A percentile compares a stretch with the other conserved stretches of the same genome.
phyloP scores from a whole-genome alignment of 331 rosid species.

The Cydonia oblonga region DNA sequence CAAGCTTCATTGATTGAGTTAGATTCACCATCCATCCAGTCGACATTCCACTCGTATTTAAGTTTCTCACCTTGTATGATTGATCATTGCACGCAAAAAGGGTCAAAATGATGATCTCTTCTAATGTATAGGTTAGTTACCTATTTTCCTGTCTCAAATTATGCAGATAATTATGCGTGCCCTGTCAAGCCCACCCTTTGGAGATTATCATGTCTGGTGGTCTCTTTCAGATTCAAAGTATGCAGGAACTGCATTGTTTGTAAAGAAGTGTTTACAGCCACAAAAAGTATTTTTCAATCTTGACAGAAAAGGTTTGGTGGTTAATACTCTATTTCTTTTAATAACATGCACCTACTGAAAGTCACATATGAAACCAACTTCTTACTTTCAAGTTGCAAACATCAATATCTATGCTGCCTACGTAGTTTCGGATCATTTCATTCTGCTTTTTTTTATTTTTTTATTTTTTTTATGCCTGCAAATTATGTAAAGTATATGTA shows the following conservation, averaged over 20 bases:
- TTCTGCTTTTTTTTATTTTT: not conserved
- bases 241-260: constrained; percentile 88
- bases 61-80: not conserved
- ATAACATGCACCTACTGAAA: constrained; percentile 1
- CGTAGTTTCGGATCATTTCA: not conserved
- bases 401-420: not conserved
- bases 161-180: constrained; percentile 81
- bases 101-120: not conserved
- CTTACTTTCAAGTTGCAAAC: not conserved
- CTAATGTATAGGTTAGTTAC: not conserved
- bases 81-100: not conserved
- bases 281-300: constrained; percentile 69
- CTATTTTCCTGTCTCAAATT: constrained; percentile 7
- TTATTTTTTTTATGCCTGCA: not conserved
- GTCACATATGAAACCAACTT: not conserved
- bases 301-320: constrained; percentile 59
- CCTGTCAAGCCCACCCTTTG: constrained; percentile 69
- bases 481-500: not conserved
- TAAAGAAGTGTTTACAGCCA: constrained; percentile 79
- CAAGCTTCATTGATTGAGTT: not conserved
- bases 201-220: constrained; percentile 82
- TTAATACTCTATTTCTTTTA: not conserved
- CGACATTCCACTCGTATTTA: not conserved
- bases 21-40: not conserved
- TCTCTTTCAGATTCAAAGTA: constrained; percentile 97